Percentiles rank a stretch among this genome's conserved stretches.
Conservation (phyloP, 805 yeast species). For the Pichia californica region DNA sequence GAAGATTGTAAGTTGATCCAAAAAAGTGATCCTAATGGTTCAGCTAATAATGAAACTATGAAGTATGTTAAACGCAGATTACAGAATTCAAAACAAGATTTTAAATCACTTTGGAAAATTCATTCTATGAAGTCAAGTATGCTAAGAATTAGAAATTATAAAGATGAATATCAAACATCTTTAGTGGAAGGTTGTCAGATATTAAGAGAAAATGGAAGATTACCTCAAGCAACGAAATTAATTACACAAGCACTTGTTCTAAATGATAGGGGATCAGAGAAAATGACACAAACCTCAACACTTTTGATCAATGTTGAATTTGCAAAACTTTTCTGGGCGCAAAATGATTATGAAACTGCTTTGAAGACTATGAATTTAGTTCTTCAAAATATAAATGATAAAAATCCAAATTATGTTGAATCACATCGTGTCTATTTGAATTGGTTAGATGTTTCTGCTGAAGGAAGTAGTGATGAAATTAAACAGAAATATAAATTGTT, state of each 20-base stretch:
- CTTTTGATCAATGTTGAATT: conserved; percentile 57
- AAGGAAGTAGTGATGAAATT: conserved; percentile 69
- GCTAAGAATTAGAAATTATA: conserved; percentile 17
- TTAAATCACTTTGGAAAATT: conserved; percentile 40
- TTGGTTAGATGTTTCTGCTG: conserved; percentile 85
- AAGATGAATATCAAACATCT: conserved; percentile 38
- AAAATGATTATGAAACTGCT: conserved; percentile 84
- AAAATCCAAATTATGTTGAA: conserved; percentile 24
- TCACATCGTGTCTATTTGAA: conserved; percentile 74
- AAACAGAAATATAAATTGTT: conserved; percentile 62
- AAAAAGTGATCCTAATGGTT: conserved; percentile 7
- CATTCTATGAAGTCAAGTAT: conserved; percentile 39
- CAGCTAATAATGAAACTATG: conserved; percentile 14
- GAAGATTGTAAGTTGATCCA: conserved; percentile 47
- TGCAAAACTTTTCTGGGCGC: conserved; percentile 80
- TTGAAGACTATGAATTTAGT: conserved; percentile 52
- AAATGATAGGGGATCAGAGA: conserved; percentile 20
- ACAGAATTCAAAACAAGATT: conserved; percentile 28
- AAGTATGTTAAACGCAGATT: conserved; percentile 18
- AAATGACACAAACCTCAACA: conserved; percentile 8
- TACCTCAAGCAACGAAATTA: conserved; percentile 66
- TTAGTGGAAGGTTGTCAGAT: conserved; percentile 56
- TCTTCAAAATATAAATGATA: conserved; percentile 13
- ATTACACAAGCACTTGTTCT: conserved; percentile 53
- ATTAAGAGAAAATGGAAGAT: conserved; percentile 60